Conservation (phyloP, 2,329 filamentous ascomycete species). For the Botrytis elliptica region DNA sequence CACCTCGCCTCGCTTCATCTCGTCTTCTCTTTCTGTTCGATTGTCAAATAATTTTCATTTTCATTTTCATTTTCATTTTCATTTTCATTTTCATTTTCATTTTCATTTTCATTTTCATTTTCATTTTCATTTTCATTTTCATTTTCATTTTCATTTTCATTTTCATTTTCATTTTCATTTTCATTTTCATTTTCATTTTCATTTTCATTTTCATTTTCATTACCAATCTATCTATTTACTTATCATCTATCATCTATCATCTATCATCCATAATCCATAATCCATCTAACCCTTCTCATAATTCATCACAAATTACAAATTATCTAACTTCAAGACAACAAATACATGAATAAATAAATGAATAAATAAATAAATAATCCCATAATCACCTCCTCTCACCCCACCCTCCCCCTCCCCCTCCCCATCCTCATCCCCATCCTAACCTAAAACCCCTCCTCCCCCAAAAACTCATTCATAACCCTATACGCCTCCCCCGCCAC, state of each 20-base stretch:
- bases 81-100: neutral
- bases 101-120: neutral
- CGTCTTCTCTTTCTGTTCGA: neutral
- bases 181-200: neutral
- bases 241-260: neutral
- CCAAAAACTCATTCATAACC: conserved; percentile 19
- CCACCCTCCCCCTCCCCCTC: too few relatives aligned
- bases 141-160: neutral
- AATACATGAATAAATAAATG: neutral
- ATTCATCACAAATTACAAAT: neutral
- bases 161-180: neutral
- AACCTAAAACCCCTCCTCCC: neutral
- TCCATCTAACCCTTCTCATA: neutral
- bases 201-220: too few relatives aligned
- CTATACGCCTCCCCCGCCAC: conserved; percentile 8
- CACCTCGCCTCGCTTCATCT: neutral
- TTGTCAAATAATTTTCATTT: neutral
- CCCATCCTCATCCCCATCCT: neutral
- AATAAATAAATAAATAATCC: neutral
- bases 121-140: neutral
- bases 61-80: too few relatives aligned
- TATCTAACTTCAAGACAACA: neutral
- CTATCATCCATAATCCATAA: neutral
- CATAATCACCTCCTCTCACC: too few relatives aligned
- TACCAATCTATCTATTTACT: neutral